phyloP scores from a whole-genome alignment of 768 basidiomycete genomes.

The Termitomyces sp. region DNA sequence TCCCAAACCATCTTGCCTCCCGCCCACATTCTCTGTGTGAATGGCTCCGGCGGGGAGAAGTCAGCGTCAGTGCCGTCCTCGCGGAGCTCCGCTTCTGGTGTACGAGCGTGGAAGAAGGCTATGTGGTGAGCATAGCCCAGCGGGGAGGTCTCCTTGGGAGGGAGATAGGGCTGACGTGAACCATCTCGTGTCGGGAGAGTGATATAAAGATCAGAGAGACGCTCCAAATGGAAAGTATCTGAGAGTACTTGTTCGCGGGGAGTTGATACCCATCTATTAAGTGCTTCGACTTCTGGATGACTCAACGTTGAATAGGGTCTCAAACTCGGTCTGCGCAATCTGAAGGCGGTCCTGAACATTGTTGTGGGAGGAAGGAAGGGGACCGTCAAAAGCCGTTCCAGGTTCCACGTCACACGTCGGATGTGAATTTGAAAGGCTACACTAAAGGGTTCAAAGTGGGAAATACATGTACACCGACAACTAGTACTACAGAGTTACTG shows the following conservation, averaged over 20 bases:
- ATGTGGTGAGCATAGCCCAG: conserved; percentile 69
- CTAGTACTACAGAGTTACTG: conserved; percentile 15
- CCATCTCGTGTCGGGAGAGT: conserved; percentile 77
- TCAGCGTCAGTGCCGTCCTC: conserved; percentile 73
- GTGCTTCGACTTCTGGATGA: conserved; percentile 22
- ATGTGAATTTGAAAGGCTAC: conserved; percentile 6
- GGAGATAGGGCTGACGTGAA: conserved; percentile 37
- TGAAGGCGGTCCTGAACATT: conserved; percentile 17
- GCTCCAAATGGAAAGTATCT: conserved; percentile 55
- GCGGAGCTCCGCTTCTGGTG: conserved; percentile 54
- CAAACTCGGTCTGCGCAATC: conserved; percentile 11
- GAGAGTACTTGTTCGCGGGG: conserved; percentile 44
- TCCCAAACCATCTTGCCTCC: conserved; percentile 70
- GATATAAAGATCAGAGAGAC: conserved; percentile 60
- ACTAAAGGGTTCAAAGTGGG: not conserved
- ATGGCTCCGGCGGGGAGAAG: conserved; percentile 71
- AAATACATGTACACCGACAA: conserved; percentile 5
- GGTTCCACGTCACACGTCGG: not conserved
- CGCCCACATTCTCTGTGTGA: conserved; percentile 82
- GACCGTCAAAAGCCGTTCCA: too few relatives aligned
- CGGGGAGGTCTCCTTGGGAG: conserved; percentile 39
- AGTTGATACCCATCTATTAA: conserved; percentile 53
- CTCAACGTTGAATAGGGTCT: conserved; percentile 15
- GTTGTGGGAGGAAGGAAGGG: conserved; percentile 7
- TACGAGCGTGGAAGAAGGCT: conserved; percentile 70